phyloP scores from a whole-genome alignment of 2,329 filamentous ascomycete genomes.

The Zarea fungicola region DNA sequence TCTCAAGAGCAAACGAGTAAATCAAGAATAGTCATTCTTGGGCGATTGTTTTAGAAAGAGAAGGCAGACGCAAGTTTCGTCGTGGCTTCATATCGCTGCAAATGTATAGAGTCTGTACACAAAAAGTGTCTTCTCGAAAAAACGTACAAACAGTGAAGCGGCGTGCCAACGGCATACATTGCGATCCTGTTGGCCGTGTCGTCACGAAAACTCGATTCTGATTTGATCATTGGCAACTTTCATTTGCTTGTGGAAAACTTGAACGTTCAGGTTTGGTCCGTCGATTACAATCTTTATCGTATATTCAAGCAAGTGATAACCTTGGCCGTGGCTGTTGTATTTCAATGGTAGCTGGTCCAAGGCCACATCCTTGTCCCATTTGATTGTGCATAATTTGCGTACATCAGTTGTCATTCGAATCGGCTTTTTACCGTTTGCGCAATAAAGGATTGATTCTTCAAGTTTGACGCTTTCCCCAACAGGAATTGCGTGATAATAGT shows the following conservation, averaged over 20 bases:
- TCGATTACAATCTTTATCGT: constrained; percentile 19
- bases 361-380: constrained; percentile 14
- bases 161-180: too few species aligned
- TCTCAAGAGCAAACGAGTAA: too few species aligned
- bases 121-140: too few species aligned
- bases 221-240: constrained; percentile 18
- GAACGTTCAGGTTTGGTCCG: constrained; percentile 20
- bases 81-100: too few species aligned
- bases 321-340: constrained; percentile 14
- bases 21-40: too few species aligned
- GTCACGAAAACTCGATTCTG: constrained; percentile 17
- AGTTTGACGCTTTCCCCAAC: constrained; percentile 1
- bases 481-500: background rate
- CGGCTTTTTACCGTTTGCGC: background rate
- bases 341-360: constrained; percentile 11
- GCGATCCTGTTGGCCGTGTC: too few species aligned
- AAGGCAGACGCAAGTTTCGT: too few species aligned
- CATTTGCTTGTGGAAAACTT: constrained; percentile 12
- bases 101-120: too few species aligned
- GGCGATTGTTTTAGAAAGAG: too few species aligned
- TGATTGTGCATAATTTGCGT: constrained; percentile 16
- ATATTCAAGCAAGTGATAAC: constrained; percentile 5
- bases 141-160: too few species aligned
- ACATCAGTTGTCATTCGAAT: accelerated
- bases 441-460: constrained; percentile 10